These are phyloP conservation scores for Pisolithus marmoratus DNA, from an alignment of 768 basidiomycete genomes.

Conservation along the genomic window DNA sequence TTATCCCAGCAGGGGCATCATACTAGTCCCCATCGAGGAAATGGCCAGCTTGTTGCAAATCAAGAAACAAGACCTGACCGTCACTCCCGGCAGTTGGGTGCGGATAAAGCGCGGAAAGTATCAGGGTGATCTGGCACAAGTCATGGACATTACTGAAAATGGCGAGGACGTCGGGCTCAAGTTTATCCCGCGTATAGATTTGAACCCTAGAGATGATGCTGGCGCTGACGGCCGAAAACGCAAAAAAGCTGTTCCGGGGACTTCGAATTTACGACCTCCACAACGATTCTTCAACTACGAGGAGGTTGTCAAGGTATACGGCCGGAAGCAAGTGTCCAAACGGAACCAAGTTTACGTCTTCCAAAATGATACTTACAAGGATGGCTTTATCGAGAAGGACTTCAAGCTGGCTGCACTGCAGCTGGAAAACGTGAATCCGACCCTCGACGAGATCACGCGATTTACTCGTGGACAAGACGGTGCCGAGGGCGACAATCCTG, in stretches of 20 bases:
- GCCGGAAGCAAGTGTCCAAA: conserved; percentile 68
- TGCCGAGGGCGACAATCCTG: conserved; percentile 56
- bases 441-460: conserved; percentile 91
- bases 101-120: conserved; percentile 93
- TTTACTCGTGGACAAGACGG: conserved; percentile 78
- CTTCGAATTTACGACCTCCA: conserved; percentile 71
- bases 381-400: conserved; percentile 96
- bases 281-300: conserved; percentile 93
- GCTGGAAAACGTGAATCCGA: conserved; percentile 88
- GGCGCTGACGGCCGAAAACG: conserved; percentile 68
- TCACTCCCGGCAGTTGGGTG: conserved; percentile 89
- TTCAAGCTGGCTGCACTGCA: conserved; percentile 75
- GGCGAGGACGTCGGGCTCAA: conserved; percentile 90
- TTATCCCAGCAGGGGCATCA: conserved; percentile 75
- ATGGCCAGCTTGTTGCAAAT: conserved; percentile 96
- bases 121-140: conserved; percentile 90
- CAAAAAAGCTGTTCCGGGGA: conserved; percentile 51
- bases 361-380: conserved; percentile 88
- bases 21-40: conserved; percentile 91
- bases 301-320: conserved; percentile 83
- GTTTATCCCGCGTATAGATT: conserved; percentile 96
- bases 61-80: conserved; percentile 86
- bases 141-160: conserved; percentile 89
- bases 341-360: conserved; percentile 78
- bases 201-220: conserved; percentile 81